Percentiles rank a stretch among this genome's conserved stretches.
Conservation (phyloP, 202 grass and related monocot genomes). For the Musa balbisiana region DNA sequence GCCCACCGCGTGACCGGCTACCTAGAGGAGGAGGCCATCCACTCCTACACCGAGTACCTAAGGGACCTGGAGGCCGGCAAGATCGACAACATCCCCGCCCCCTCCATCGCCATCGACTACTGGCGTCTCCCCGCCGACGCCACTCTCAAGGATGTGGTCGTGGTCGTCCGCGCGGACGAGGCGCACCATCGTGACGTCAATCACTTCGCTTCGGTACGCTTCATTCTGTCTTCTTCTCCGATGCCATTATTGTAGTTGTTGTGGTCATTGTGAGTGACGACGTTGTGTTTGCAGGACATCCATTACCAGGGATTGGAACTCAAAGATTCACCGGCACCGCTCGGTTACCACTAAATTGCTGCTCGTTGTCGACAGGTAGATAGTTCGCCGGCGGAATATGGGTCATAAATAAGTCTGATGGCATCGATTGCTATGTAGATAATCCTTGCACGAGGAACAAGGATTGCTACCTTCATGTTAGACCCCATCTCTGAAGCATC, state of each 20-base stretch:
- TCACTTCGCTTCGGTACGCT: conserved; percentile 14
- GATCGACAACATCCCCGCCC: conserved; percentile 6
- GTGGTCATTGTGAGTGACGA: background rate
- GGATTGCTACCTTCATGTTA: too few species aligned
- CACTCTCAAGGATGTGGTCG: conserved; percentile 14
- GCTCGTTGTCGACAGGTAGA: too few species aligned
- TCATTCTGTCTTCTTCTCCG: background rate
- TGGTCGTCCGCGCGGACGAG: conserved; percentile 37
- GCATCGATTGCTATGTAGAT: too few species aligned
- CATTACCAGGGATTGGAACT: conserved; percentile 90
- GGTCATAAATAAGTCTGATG: too few species aligned
- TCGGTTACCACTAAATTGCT: conserved; percentile 63
- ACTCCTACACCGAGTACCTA: conserved; percentile 18
- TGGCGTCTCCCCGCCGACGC: conserved; percentile 8
- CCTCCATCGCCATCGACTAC: conserved; percentile 21
- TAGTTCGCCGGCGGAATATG: too few species aligned
- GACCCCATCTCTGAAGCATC: too few species aligned
- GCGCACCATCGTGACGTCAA: conserved; percentile 74
- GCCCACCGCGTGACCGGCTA: conserved; percentile 10
- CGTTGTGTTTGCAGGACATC: conserved; percentile 35
- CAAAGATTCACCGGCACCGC: conserved; percentile 58
- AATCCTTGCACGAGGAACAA: too few species aligned
- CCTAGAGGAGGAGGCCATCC: conserved; percentile 24
- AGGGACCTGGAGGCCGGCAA: conserved; percentile 8
- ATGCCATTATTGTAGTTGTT: background rate